A percentile compares a stretch with the other conserved stretches of the same genome.
These are phyloP conservation scores for Nitzschia inconspicua DNA, from an alignment of 108 stramenopile species.

Conservation along the genomic window DNA sequence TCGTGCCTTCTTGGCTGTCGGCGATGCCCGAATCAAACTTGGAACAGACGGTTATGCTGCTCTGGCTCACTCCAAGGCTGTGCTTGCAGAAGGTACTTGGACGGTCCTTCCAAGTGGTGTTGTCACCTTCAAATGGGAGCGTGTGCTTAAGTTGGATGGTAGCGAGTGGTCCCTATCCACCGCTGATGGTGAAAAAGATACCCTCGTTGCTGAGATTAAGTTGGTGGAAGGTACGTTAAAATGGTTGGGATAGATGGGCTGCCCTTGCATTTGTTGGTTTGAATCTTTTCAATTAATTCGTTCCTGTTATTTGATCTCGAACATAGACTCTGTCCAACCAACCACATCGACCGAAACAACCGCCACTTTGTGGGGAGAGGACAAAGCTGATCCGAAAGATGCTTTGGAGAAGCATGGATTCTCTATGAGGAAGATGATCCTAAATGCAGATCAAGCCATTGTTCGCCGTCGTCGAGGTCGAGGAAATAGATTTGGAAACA, in stretches of 20 bases:
- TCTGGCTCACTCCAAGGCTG: constrained; percentile 49
- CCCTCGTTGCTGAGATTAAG: constrained; percentile 30
- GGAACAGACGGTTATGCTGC: constrained; percentile 57
- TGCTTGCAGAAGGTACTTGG: constrained; percentile 72
- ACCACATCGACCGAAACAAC: constrained; percentile 48
- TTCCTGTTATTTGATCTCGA: background rate
- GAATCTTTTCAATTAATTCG: too few species aligned
- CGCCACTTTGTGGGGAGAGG: constrained; percentile 69
- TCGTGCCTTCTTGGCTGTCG: constrained; percentile 53
- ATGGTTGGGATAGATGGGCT: too few species aligned
- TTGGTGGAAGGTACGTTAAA: constrained; percentile 57
- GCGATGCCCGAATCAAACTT: constrained; percentile 63
- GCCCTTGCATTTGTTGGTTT: too few species aligned
- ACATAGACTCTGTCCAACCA: constrained; percentile 43
- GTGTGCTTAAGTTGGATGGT: constrained; percentile 43
- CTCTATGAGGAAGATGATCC: constrained; percentile 68
- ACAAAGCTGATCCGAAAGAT: constrained; percentile 55
- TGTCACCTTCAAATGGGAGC: constrained; percentile 52
- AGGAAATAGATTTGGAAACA: too few species aligned
- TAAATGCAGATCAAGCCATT: constrained; percentile 14
- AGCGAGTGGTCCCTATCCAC: constrained; percentile 42
- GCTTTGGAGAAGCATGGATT: constrained; percentile 68
- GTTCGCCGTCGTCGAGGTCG: constrained; percentile 10
- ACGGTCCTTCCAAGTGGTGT: constrained; percentile 44
- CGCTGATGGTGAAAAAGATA: constrained; percentile 5